phyloP scores from a whole-genome alignment of 176 grass and related monocot species.

The Oryza nivara region DNA sequence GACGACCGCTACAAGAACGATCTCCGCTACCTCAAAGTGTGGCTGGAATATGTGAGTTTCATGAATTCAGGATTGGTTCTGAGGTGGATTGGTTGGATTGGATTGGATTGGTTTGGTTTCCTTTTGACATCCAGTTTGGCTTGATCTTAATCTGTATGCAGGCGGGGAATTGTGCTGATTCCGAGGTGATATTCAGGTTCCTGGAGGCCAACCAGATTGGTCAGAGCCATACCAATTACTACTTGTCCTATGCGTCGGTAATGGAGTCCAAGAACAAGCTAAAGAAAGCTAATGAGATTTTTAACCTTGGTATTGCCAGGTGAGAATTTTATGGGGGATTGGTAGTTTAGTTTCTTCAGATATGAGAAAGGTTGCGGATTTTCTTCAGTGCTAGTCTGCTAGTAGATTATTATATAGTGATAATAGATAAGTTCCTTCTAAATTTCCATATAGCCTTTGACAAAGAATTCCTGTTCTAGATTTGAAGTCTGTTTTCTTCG shows the following conservation, averaged over 20 bases:
- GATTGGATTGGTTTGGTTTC: background rate
- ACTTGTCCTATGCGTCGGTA: constrained; percentile 61
- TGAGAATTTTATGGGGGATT: constrained; percentile 37
- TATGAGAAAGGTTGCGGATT: background rate
- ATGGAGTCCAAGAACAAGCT: constrained; percentile 88
- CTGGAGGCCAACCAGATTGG: constrained; percentile 88
- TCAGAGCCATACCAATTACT: constrained; percentile 69
- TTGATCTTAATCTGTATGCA: constrained; percentile 54
- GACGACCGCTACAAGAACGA: constrained; percentile 81
- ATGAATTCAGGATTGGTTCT: background rate
- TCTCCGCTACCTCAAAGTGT: constrained; percentile 96
- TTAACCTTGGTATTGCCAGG: constrained; percentile 86
- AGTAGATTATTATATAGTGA: background rate
- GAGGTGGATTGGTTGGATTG: background rate
- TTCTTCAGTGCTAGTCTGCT: background rate
- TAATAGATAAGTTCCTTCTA: background rate
- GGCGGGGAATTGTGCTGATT: constrained; percentile 79
- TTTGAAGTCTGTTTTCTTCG: background rate
- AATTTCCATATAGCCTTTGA: background rate
- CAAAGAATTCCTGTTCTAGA: background rate
- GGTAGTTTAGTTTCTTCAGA: constrained; percentile 7
- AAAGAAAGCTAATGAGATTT: constrained; percentile 81
- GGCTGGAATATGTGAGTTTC: constrained; percentile 92
- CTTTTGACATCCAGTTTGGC: constrained; percentile 18
- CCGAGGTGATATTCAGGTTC: constrained; percentile 79